These are phyloP conservation scores for Trichophyton verrucosum DNA, from an alignment of 2,329 filamentous ascomycete genomes.

Conservation along the genomic window DNA sequence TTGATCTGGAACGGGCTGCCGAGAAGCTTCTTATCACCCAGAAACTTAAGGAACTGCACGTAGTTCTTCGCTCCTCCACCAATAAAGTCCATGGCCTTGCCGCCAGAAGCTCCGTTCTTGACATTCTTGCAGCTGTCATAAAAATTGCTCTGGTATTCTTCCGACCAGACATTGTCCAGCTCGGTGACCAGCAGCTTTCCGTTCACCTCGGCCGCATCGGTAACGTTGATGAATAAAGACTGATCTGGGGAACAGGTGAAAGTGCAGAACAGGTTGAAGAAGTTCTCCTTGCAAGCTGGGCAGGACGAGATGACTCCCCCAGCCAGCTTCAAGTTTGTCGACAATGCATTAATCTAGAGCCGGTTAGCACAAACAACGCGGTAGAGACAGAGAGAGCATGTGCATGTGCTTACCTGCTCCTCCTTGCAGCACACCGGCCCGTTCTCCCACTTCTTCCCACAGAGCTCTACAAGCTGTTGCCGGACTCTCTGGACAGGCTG, in stretches of 20 bases:
- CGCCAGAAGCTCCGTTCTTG: conserved; percentile 90
- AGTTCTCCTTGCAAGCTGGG: conserved; percentile 95
- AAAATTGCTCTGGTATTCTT: conserved; percentile 74
- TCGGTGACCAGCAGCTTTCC: conserved; percentile 63
- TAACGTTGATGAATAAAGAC: conserved; percentile 89
- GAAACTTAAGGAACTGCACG: conserved; percentile 72
- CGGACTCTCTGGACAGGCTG: conserved; percentile 60
- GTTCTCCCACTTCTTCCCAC: conserved; percentile 73
- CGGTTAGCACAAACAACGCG: not conserved
- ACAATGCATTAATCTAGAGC: conserved; percentile 61
- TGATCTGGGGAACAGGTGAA: conserved; percentile 98
- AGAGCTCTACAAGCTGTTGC: conserved; percentile 68
- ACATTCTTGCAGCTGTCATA: conserved; percentile 98
- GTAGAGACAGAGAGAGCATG: too few species aligned
- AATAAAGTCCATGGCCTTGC: conserved; percentile 89
- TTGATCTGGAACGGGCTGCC: conserved; percentile 98
- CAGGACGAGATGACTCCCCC: conserved; percentile 85
- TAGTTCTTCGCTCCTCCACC: conserved; percentile 91
- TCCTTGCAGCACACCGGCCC: conserved; percentile 73
- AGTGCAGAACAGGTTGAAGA: conserved; percentile 95
- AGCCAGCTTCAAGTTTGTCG: conserved; percentile 73
- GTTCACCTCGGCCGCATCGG: conserved; percentile 49
- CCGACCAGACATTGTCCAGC: conserved; percentile 76
- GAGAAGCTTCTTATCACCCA: conserved; percentile 77
- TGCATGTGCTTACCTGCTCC: conserved; percentile 59